A percentile compares a stretch with the other conserved stretches of the same genome.
Evolutionary conservation across 1,284 basidiomycete species (phyloP).

Genomic region (Clitocybe nebularis): DNA sequence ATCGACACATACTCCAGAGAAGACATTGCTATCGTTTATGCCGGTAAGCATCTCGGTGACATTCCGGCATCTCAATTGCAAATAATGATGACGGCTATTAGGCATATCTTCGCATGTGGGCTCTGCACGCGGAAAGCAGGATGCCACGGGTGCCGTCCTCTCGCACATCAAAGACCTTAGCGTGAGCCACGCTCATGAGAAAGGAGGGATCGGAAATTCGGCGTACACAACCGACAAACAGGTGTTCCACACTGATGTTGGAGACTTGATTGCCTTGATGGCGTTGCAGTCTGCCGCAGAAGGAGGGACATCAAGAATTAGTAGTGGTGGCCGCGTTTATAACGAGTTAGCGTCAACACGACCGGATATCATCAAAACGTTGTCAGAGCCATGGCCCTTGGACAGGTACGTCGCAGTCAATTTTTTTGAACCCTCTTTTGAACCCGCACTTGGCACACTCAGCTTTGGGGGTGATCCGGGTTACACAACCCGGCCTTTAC

Average conservation of each 20-base stretch:
- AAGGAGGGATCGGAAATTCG: conserved; percentile 36
- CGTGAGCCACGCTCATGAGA: conserved; percentile 31
- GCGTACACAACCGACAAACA: conserved; percentile 47
- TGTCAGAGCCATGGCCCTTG: conserved; percentile 39
- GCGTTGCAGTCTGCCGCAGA: conserved; percentile 37
- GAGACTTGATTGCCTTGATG: conserved; percentile 40
- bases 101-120: conserved; percentile 42
- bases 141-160: conserved; percentile 36
- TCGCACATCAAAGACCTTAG: conserved; percentile 46
- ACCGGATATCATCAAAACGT: conserved; percentile 37
- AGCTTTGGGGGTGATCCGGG: conserved; percentile 37
- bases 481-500: conserved; percentile 34
- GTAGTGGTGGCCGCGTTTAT: conserved; percentile 38
- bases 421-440: background rate
- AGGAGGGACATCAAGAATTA: conserved; percentile 41
- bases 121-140: conserved; percentile 37
- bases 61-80: too few relatives aligned
- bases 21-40: conserved; percentile 33
- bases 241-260: conserved; percentile 45
- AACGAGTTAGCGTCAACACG: conserved; percentile 42
- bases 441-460: background rate
- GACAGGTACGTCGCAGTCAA: conserved; percentile 29
- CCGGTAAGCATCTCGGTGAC: conserved; percentile 15
- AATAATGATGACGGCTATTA: conserved; percentile 7
- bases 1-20: conserved; percentile 30